phyloP scores from a whole-genome alignment of 208 protist genomes.

The Crithidia sp. region DNA sequence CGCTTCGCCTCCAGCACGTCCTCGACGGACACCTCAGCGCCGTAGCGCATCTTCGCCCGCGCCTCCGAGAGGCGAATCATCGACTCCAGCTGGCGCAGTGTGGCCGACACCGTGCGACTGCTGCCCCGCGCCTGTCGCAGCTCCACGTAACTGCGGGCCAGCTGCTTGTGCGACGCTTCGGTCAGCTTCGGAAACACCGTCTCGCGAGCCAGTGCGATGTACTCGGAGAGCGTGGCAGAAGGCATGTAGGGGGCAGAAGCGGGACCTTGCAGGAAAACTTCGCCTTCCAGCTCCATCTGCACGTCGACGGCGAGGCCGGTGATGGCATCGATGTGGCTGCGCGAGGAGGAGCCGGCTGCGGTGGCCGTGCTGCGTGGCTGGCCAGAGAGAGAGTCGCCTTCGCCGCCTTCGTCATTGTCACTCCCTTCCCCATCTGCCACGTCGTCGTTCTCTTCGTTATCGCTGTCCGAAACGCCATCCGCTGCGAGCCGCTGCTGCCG shows the following conservation, averaged over 20 bases:
- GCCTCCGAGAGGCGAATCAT: slow-evolving; percentile 98
- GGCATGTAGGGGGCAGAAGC: slow-evolving; percentile 77
- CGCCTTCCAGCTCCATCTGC: slow-evolving; percentile 72
- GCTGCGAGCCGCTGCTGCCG: not conserved
- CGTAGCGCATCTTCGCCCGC: slow-evolving; percentile 92
- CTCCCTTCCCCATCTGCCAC: not conserved
- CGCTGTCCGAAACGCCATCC: not conserved
- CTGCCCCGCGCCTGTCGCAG: slow-evolving; percentile 88
- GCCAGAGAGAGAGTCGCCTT: not conserved
- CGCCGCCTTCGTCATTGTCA: not conserved
- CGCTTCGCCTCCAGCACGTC: slow-evolving; percentile 93
- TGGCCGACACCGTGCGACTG: slow-evolving; percentile 96
- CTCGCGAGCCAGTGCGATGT: slow-evolving; percentile 93
- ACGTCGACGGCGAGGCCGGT: slow-evolving; percentile 50
- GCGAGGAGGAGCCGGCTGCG: not conserved
- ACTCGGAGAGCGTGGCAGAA: slow-evolving; percentile 84
- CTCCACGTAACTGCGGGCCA: slow-evolving; percentile 95
- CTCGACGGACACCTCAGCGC: slow-evolving; percentile 61
- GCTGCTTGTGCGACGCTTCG: slow-evolving; percentile 84
- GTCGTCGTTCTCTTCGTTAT: not conserved
- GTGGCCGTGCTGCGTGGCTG: slow-evolving; percentile 20
- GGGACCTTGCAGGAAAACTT: slow-evolving; percentile 72
- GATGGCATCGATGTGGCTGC: slow-evolving; percentile 29
- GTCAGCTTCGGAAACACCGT: slow-evolving; percentile 86
- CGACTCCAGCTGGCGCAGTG: slow-evolving; percentile 98